phyloP scores from a whole-genome alignment of 2,329 filamentous ascomycete species.

The Fusarium armeniacum region DNA sequence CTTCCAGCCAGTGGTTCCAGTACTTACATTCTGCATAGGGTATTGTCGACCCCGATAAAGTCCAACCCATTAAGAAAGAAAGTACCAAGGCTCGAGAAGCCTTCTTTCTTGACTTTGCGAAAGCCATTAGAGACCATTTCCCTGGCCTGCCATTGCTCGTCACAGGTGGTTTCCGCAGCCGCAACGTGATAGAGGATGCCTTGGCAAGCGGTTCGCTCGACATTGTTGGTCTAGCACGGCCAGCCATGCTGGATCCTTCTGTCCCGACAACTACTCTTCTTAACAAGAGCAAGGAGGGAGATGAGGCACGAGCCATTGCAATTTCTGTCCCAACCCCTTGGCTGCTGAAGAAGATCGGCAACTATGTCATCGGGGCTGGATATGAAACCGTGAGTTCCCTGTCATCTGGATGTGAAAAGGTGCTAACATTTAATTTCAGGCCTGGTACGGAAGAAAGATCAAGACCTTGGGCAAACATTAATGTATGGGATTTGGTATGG shows the following conservation, averaged over 20 bases:
- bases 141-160: background rate
- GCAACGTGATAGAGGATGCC: background rate
- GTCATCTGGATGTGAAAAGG: background rate
- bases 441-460: background rate
- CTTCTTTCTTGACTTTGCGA: conserved; percentile 6
- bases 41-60: background rate
- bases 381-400: background rate
- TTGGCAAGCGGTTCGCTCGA: background rate
- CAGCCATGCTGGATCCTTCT: background rate
- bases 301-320: background rate
- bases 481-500: background rate
- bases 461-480: background rate
- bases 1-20: background rate
- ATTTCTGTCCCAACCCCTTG: background rate
- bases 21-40: background rate
- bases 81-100: conserved; percentile 1
- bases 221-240: background rate
- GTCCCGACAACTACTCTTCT: background rate
- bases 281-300: background rate
- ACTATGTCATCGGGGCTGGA: background rate
- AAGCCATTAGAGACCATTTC: background rate
- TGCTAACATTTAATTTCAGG: background rate
- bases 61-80: background rate
- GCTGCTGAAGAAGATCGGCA: background rate
- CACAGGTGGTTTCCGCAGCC: conserved; percentile 3